phyloP scores from a whole-genome alignment of 192 early-diverging fungal species.

The Thamnidium elegans region DNA sequence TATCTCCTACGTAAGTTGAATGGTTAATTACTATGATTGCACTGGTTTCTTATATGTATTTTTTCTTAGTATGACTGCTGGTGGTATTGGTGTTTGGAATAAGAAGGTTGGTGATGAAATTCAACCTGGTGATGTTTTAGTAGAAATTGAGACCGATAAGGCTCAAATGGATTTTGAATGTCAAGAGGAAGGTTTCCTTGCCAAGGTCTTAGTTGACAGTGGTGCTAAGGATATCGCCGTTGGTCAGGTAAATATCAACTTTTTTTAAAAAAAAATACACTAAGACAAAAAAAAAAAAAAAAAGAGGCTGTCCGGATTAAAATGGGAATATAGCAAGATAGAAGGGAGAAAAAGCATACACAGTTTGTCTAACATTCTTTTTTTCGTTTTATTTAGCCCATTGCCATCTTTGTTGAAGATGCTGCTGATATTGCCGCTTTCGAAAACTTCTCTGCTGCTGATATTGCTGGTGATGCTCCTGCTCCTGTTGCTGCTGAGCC shows the following conservation, averaged over 20 bases:
- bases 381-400: slow-evolving; percentile 55
- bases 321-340: background rate
- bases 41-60: background rate
- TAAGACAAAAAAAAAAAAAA: slow-evolving; percentile 3
- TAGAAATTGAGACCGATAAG: slow-evolving; percentile 99
- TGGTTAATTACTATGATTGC: background rate
- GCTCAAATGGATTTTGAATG: slow-evolving; percentile 99
- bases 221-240: slow-evolving; percentile 89
- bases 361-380: too few relatives aligned
- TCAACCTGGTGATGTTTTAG: slow-evolving; percentile 85
- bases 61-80: slow-evolving; percentile 74
- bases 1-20: slow-evolving; percentile 80
- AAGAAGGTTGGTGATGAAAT: slow-evolving; percentile 93
- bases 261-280: slow-evolving; percentile 4
- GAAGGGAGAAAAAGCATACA: background rate
- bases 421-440: slow-evolving; percentile 85
- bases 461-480: slow-evolving; percentile 42
- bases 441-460: slow-evolving; percentile 69
- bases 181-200: slow-evolving; percentile 95
- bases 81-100: slow-evolving; percentile 90
- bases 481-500: slow-evolving; percentile 37
- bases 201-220: slow-evolving; percentile 83
- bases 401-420: slow-evolving; percentile 90
- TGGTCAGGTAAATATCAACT: slow-evolving; percentile 48
- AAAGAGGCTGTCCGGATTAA: background rate